Evolutionary conservation across 2,329 filamentous ascomycete species (phyloP).

Genomic region (Trichoderma endophyticum): DNA sequence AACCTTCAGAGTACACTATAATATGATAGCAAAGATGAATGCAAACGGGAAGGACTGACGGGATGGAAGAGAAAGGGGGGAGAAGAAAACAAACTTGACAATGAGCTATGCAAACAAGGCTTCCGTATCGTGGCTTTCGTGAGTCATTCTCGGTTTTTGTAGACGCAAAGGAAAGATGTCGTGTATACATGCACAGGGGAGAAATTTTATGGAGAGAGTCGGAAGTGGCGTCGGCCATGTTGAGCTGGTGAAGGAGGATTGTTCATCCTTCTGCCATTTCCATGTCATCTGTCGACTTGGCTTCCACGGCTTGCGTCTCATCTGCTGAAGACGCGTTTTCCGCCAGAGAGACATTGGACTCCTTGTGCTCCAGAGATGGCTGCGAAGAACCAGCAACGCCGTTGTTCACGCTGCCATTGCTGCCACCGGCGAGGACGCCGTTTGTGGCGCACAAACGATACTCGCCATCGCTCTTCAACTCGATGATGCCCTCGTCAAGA

Average conservation of each 20-base stretch:
- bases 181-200: constrained; percentile 1
- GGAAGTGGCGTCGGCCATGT: neutral
- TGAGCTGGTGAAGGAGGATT: neutral
- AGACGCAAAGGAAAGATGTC: neutral
- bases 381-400: neutral
- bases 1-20: neutral
- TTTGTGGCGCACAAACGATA: constrained; percentile 47
- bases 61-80: neutral
- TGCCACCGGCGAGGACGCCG: constrained; percentile 22
- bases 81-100: neutral
- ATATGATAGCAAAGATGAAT: neutral
- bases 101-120: neutral
- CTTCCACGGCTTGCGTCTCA: constrained; percentile 26
- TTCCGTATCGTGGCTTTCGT: constrained; percentile 3
- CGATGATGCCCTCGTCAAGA: constrained; percentile 61
- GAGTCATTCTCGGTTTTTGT: constrained; percentile 2
- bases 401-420: constrained; percentile 16
- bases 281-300: constrained; percentile 29
- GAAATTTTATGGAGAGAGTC: neutral
- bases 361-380: constrained; percentile 27
- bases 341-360: constrained; percentile 23
- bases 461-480: constrained; percentile 52
- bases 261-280: constrained; percentile 25
- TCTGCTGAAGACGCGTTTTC: constrained; percentile 21
- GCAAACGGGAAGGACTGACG: neutral